Percentiles rank a stretch among this genome's conserved stretches.
Evolutionary conservation across 2,329 filamentous ascomycete species (phyloP).

Genomic region (Tolypocladium album): DNA sequence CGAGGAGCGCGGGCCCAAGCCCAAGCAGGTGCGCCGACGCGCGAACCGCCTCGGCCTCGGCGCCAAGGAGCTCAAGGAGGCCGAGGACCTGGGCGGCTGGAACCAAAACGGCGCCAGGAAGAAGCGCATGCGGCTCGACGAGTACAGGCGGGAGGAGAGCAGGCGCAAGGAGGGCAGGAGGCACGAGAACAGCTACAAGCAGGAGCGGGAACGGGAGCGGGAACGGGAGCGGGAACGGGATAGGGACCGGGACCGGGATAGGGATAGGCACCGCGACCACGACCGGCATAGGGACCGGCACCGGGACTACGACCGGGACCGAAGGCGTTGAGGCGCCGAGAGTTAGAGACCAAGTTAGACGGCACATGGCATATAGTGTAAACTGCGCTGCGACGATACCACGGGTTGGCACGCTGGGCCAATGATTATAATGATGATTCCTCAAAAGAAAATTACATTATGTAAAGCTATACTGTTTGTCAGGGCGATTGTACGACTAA

Average conservation of each 20-base stretch:
- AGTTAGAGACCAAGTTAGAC: not conserved
- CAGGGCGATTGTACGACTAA: not conserved
- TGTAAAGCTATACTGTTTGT: not conserved
- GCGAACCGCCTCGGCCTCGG: conserved; percentile 81
- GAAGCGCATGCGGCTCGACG: conserved; percentile 34
- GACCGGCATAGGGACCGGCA: conserved; percentile 9
- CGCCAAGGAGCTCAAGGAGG: conserved; percentile 66
- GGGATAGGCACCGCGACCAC: conserved; percentile 23
- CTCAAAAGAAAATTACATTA: not conserved
- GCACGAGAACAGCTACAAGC: conserved; percentile 35
- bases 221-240: conserved; percentile 27
- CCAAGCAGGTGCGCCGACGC: conserved; percentile 57
- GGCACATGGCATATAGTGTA: not conserved
- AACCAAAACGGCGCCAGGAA: conserved; percentile 55
- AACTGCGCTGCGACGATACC: not conserved
- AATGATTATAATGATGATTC: not conserved
- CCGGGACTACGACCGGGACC: conserved; percentile 7
- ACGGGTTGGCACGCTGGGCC: not conserved
- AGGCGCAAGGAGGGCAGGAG: conserved; percentile 31
- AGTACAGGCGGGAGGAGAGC: conserved; percentile 35
- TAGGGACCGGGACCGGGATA: conserved; percentile 20
- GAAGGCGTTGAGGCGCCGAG: conserved; percentile 3
- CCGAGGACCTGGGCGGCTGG: conserved; percentile 69
- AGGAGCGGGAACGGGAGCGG: conserved; percentile 32
- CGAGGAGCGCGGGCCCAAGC: conserved; percentile 39